Evolutionary conservation across 2,329 filamentous ascomycete species (phyloP).

Genomic region (Myriangium duriaei): DNA sequence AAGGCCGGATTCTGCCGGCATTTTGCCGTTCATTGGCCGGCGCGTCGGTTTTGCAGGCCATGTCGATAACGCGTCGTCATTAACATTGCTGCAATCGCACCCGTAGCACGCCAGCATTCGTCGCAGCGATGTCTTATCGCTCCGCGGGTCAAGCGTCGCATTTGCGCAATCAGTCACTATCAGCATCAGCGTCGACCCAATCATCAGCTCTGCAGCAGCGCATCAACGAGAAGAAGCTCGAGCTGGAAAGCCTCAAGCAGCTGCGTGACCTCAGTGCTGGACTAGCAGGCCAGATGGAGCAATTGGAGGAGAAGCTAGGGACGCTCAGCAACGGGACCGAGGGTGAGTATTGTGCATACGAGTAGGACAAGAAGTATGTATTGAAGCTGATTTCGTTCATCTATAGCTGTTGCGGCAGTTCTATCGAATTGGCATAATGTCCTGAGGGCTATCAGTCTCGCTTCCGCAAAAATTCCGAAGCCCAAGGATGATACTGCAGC

Average conservation of each 20-base stretch:
- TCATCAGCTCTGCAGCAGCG: slow-evolving; percentile 59
- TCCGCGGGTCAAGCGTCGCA: slow-evolving; percentile 45
- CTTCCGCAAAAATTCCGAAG: slow-evolving; percentile 61
- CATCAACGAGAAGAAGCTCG: slow-evolving; percentile 75
- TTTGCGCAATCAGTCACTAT: slow-evolving; percentile 48
- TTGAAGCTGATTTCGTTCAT: no score
- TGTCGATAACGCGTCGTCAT: no score
- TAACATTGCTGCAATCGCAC: no score
- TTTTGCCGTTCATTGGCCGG: no score
- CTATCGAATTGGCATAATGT: slow-evolving; percentile 83
- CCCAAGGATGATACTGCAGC: slow-evolving; percentile 36
- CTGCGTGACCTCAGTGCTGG: slow-evolving; percentile 67
- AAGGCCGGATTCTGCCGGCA: no score
- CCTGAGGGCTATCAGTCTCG: slow-evolving; percentile 73
- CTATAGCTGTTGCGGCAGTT: slow-evolving; percentile 65
- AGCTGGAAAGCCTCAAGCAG: slow-evolving; percentile 67
- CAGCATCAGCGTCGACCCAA: slow-evolving; percentile 37
- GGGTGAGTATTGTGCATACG: slow-evolving; percentile 40
- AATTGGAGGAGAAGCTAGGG: slow-evolving; percentile 61
- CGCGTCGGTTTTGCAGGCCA: no score
- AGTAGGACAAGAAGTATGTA: background rate
- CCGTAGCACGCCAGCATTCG: no score
- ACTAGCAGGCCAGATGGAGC: slow-evolving; percentile 70
- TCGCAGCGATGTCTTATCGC: slow-evolving; percentile 29
- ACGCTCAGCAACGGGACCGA: slow-evolving; percentile 74